Percentiles rank a stretch among this genome's conserved stretches.
Conservation (phyloP, 352 stramenopile genomes). For the Peronospora farinosa region DNA sequence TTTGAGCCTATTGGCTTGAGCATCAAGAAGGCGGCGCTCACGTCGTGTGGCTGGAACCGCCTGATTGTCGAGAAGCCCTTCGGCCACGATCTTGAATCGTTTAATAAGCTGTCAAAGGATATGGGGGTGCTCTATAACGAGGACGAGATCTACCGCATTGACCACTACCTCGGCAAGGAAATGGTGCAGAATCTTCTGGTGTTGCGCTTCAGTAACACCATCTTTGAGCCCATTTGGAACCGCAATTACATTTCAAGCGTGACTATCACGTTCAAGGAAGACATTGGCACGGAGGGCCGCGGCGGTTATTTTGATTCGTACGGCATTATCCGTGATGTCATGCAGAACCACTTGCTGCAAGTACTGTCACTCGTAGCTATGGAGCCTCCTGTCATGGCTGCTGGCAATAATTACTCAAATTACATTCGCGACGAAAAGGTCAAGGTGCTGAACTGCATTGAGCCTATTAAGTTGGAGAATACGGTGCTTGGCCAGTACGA, state of each 20-base stretch:
- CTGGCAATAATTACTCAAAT: conserved; percentile 85
- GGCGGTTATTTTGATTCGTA: conserved; percentile 97
- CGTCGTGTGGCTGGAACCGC: conserved; percentile 89
- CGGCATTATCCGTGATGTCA: conserved; percentile 98
- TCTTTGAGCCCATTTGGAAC: conserved; percentile 97
- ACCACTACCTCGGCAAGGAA: conserved; percentile 96
- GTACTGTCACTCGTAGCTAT: conserved; percentile 96
- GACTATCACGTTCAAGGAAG: conserved; percentile 96
- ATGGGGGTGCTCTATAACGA: conserved; percentile 79
- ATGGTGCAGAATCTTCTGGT: conserved; percentile 98
- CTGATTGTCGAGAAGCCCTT: conserved; percentile 99
- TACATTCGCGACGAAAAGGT: conserved; percentile 97
- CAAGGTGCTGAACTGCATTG: conserved; percentile 94
- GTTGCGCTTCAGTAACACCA: conserved; percentile 94
- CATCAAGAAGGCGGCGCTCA: conserved; percentile 89
- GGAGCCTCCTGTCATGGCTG: conserved; percentile 86
- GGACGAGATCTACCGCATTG: conserved; percentile 95
- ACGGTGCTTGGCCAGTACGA: conserved; percentile 97
- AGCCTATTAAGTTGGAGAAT: conserved; percentile 90
- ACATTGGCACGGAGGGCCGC: conserved; percentile 93
- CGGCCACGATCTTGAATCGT: conserved; percentile 91
- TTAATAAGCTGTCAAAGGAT: conserved; percentile 85
- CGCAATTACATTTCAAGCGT: conserved; percentile 93
- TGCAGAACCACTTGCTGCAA: conserved; percentile 98
- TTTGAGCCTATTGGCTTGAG: conserved; percentile 91